Percentiles rank a stretch among this genome's conserved stretches.
Evolutionary conservation across 441 rosid genomes (phyloP).

Genomic region (Rhodomyrtus psidioides): DNA sequence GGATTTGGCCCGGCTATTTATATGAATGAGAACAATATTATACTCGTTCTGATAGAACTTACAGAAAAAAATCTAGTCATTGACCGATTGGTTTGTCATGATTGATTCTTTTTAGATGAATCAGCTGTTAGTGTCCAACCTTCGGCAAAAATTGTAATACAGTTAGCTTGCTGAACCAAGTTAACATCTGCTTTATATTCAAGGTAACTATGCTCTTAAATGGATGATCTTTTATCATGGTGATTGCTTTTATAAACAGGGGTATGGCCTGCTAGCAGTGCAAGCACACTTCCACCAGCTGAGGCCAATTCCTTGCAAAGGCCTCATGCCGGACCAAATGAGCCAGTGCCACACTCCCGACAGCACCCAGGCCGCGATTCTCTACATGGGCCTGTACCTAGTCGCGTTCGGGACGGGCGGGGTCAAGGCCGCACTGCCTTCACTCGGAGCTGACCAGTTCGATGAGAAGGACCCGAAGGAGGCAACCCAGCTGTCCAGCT

Average conservation of each 20-base stretch:
- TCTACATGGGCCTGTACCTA: slow-evolving; percentile 40
- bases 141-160: background rate
- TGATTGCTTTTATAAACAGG: slow-evolving; percentile 20
- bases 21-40: background rate
- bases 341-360: slow-evolving; percentile 27
- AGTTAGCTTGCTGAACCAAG: background rate
- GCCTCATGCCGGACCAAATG: slow-evolving; percentile 16
- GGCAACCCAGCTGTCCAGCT: slow-evolving; percentile 37
- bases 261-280: slow-evolving; percentile 29
- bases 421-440: slow-evolving; percentile 44
- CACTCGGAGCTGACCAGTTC: slow-evolving; percentile 65
- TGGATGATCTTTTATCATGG: background rate
- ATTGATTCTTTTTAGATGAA: background rate
- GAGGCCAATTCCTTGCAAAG: slow-evolving; percentile 44
- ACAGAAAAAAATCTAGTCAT: background rate
- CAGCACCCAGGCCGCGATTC: slow-evolving; percentile 23
- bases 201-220: background rate
- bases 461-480: slow-evolving; percentile 36
- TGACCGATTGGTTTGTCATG: background rate
- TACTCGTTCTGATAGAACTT: background rate
- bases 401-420: slow-evolving; percentile 51
- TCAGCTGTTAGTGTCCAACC: background rate
- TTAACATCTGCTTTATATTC: background rate
- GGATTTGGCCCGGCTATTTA: background rate
- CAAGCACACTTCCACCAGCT: slow-evolving; percentile 48